Percentiles rank a stretch among this genome's conserved stretches.
Evolutionary conservation across 805 yeast genomes (phyloP).

Genomic region (Zygoascus tannicola): DNA sequence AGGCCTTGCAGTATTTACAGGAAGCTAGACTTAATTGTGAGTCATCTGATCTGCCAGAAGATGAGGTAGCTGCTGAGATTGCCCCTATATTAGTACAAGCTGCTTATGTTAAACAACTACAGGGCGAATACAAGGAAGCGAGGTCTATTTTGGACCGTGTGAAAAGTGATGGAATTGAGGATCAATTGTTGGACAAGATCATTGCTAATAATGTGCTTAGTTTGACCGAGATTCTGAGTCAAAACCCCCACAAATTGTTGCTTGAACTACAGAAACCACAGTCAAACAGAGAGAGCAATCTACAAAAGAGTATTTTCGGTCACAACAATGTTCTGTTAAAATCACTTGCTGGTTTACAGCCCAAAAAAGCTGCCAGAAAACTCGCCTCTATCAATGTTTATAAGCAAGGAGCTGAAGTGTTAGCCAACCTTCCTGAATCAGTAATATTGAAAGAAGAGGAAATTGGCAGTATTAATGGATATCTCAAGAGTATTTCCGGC

Average conservation of each 20-base stretch:
- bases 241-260: constrained; percentile 18
- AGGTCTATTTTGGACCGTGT: constrained; percentile 30
- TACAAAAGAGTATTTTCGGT: constrained; percentile 17
- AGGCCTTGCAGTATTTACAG: constrained; percentile 37
- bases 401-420: neutral
- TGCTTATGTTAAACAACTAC: constrained; percentile 41
- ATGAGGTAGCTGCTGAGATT: constrained; percentile 42
- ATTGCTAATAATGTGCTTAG: constrained; percentile 14
- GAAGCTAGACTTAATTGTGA: constrained; percentile 38
- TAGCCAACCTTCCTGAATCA: neutral
- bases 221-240: constrained; percentile 2
- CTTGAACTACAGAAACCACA: constrained; percentile 8
- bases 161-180: constrained; percentile 16
- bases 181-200: constrained; percentile 8
- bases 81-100: constrained; percentile 52
- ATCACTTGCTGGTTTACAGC: constrained; percentile 28
- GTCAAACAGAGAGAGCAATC: neutral
- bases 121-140: constrained; percentile 33
- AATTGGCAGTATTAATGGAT: neutral
- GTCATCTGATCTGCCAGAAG: constrained; percentile 32
- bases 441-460: neutral
- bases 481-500: constrained; percentile 20
- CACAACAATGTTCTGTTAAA: constrained; percentile 36
- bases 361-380: constrained; percentile 15
- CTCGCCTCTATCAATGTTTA: constrained; percentile 4